Base-by-base conservation (phyloP, 2,329 filamentous ascomycete species). In the Chlorencoelia australis region DNA sequence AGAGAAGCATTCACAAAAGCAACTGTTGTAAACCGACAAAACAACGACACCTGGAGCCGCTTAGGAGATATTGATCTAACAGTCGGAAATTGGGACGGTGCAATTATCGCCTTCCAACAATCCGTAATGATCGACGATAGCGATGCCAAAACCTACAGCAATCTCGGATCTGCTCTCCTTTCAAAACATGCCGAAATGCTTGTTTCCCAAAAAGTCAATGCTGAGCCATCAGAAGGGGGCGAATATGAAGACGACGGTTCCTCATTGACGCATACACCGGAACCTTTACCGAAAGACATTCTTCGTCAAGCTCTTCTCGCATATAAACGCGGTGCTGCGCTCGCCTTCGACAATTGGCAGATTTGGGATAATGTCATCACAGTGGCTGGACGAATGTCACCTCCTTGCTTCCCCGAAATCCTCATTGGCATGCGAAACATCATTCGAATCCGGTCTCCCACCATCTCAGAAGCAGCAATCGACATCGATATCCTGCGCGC, bases 361-460 rank as follows among this genome's bases (percentile, higher is more conserved):
- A 95, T 98, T 58, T 96, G 89, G 89, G 85, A 94, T 56, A 98
- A 98, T 52, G 81, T 96, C 11, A 73, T 98, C 39, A 91, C 87
- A 0, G 79, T 96, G 15, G 82, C 84, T 0, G 75, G 83, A 0
- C 82, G 85, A 2, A 72, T 91, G 18, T 70, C 69, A 1, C 88
- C 89, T 2, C 80, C 84, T 0, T 75, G 81, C 1, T 78, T 86
- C 53, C 59, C 67, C 0, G 86, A 95, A 43, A 74, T 94, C 33
- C 64, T 94, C 20, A 68, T 79, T 4, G 85, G 85, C 0, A 71
- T 91, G 41, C 73, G 71, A 26, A 75, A 80, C 42, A 69, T 96
- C 34, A 75, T 94, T 36, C 75, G 81, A 16, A 74, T 96, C 25
- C 77, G 84, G 26, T 69, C 71, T 11, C 53, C 65, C 0, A 68